These are phyloP conservation scores for Coelastrella sp. DNA, from an alignment of 139 green algal genomes.

Conservation along the genomic window DNA sequence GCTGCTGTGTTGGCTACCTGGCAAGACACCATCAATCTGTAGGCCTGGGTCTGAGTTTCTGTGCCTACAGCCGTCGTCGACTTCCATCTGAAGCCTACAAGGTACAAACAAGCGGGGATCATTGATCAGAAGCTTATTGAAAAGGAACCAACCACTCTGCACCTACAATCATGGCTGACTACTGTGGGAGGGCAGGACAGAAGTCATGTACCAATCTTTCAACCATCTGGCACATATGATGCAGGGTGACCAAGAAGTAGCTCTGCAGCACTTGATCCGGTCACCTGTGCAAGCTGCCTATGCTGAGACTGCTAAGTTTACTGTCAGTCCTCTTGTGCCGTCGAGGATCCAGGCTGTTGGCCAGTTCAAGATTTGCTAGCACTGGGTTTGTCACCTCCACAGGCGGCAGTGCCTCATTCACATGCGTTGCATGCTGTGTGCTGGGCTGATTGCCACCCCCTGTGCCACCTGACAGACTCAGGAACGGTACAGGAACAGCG, in stretches of 20 bases:
- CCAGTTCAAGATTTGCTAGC: conserved; percentile 41
- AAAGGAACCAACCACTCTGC: too few species aligned
- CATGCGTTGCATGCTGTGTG: background rate
- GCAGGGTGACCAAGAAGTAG: background rate
- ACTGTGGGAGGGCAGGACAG: too few species aligned
- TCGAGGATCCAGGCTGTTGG: conserved; percentile 32
- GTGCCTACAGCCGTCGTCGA: too few species aligned
- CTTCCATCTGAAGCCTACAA: too few species aligned
- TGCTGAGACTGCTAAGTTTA: conserved; percentile 30
- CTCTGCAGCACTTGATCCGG: too few species aligned
- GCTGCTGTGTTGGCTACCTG: conserved; percentile 24
- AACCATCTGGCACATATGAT: background rate
- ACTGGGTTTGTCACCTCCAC: conserved; percentile 46
- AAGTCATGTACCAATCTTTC: too few species aligned
- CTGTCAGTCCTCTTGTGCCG: conserved; percentile 38
- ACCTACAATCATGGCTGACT: too few species aligned
- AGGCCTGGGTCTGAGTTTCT: too few species aligned
- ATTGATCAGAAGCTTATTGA: too few species aligned
- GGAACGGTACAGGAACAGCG: background rate
- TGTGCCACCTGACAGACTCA: background rate
- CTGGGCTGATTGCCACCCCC: background rate
- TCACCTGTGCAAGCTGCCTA: conserved; percentile 32
- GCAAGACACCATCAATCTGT: background rate
- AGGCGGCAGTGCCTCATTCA: conserved; percentile 17
- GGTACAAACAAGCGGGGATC: too few species aligned